Conservation (phyloP, 345 rosid genomes). For the Pistacia atlantica region DNA sequence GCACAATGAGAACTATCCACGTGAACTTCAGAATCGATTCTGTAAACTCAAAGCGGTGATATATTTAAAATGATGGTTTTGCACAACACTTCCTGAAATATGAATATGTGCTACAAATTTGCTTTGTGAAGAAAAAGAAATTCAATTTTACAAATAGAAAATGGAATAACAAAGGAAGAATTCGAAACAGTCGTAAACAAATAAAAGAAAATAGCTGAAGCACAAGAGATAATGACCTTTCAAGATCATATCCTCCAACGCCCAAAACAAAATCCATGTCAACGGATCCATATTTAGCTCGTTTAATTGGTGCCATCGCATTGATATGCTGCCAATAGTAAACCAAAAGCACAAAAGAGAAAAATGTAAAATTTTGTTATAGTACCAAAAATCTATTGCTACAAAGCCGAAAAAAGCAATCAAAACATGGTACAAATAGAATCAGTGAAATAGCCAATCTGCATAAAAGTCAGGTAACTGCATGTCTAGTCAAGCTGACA, state of each 20-base stretch:
- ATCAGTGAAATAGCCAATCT: background rate
- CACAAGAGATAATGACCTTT: conserved; percentile 43
- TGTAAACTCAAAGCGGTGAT: conserved; percentile 30
- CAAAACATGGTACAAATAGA: background rate
- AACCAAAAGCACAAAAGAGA: conserved; percentile 4
- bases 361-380: background rate
- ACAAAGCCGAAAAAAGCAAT: background rate
- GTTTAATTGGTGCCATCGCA: conserved; percentile 63
- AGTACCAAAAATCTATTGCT: background rate
- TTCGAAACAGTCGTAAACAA: background rate
- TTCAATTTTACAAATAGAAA: background rate
- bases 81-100: conserved; percentile 6
- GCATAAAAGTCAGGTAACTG: background rate
- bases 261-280: conserved; percentile 83
- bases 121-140: background rate
- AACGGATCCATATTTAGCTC: conserved; percentile 58
- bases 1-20: conserved; percentile 35
- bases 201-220: conserved; percentile 2
- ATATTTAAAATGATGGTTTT: conserved; percentile 11
- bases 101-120: background rate
- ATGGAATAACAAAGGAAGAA: background rate
- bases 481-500: background rate
- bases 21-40: conserved; percentile 63
- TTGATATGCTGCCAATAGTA: conserved; percentile 52
- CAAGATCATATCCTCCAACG: conserved; percentile 76